Evolutionary conservation across 768 basidiomycete species (phyloP).

Genomic region (Boletus fagicola): DNA sequence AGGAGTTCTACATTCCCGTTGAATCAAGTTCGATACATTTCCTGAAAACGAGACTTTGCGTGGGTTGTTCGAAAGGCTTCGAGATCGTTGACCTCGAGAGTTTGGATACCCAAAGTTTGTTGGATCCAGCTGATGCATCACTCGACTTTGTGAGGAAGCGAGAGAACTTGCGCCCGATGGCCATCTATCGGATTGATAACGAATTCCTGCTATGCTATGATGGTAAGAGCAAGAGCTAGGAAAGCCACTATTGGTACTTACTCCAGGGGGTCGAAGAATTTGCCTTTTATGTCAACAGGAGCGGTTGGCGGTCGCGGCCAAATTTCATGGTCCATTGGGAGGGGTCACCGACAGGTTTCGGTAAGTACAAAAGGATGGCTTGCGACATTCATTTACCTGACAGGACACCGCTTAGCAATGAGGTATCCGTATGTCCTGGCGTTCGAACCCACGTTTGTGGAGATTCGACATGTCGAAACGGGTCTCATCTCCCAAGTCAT

Average conservation of each 20-base stretch:
- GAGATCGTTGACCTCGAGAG: constrained; percentile 98
- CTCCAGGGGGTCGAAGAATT: constrained; percentile 62
- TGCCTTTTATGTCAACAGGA: constrained; percentile 98
- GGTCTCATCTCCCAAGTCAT: constrained; percentile 93
- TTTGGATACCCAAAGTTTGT: constrained; percentile 91
- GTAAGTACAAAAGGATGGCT: constrained; percentile 47
- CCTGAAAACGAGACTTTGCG: constrained; percentile 94
- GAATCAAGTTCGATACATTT: constrained; percentile 97
- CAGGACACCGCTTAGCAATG: constrained; percentile 55
- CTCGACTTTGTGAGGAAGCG: constrained; percentile 92
- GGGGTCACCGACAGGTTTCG: constrained; percentile 89
- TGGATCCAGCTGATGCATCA: constrained; percentile 88
- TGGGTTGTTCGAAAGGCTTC: constrained; percentile 95
- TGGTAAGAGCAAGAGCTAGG: constrained; percentile 50
- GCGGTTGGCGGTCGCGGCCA: constrained; percentile 83
- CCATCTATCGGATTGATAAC: constrained; percentile 94
- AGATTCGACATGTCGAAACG: constrained; percentile 93
- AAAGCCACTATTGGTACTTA: constrained; percentile 5
- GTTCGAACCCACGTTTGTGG: constrained; percentile 95
- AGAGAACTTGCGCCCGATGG: constrained; percentile 88
- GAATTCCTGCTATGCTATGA: constrained; percentile 98
- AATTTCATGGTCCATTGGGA: constrained; percentile 98
- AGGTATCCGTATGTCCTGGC: constrained; percentile 97
- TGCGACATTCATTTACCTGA: constrained; percentile 7
- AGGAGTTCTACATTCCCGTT: constrained; percentile 99